These are phyloP conservation scores for Tylopilus sp. DNA, from an alignment of 1,284 basidiomycete species.

Conservation along the genomic window DNA sequence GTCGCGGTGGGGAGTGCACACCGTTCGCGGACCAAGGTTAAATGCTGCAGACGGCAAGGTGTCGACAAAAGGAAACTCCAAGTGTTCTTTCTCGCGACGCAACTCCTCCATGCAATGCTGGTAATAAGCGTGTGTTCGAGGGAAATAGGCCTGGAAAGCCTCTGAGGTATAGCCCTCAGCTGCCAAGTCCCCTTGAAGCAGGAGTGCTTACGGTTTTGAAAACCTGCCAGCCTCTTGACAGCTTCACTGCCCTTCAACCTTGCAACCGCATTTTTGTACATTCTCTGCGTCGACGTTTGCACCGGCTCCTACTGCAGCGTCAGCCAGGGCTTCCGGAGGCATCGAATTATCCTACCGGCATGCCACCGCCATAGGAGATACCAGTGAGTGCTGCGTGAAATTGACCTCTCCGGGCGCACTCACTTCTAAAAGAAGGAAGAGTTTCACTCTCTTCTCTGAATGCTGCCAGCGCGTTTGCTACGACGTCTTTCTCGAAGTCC, in stretches of 20 bases:
- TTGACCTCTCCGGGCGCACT: not conserved
- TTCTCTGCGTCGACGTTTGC: not conserved
- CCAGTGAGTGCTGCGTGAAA: not conserved
- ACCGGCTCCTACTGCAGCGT: not conserved
- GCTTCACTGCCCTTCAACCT: not conserved
- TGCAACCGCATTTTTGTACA: not conserved
- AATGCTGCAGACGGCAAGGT: constrained; percentile 1
- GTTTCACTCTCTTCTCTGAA: not conserved
- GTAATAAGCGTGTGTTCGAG: not conserved
- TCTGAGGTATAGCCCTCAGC: not conserved
- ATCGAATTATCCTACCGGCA: not conserved
- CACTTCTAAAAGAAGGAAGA: not conserved
- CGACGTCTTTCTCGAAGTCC: not conserved
- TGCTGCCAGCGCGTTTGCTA: not conserved
- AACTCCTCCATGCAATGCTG: not conserved
- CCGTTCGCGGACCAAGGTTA: not conserved
- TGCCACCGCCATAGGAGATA: not conserved
- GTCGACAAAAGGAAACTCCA: not conserved
- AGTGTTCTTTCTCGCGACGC: not conserved
- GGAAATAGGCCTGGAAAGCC: not conserved
- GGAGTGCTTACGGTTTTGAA: not conserved
- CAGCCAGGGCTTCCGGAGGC: too few species aligned
- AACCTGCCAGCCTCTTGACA: not conserved
- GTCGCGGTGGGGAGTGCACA: not conserved
- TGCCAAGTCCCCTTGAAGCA: too few species aligned